Conservation (phyloP, 495 filamentous ascomycete genomes). For the Talaromyces thailandensis region DNA sequence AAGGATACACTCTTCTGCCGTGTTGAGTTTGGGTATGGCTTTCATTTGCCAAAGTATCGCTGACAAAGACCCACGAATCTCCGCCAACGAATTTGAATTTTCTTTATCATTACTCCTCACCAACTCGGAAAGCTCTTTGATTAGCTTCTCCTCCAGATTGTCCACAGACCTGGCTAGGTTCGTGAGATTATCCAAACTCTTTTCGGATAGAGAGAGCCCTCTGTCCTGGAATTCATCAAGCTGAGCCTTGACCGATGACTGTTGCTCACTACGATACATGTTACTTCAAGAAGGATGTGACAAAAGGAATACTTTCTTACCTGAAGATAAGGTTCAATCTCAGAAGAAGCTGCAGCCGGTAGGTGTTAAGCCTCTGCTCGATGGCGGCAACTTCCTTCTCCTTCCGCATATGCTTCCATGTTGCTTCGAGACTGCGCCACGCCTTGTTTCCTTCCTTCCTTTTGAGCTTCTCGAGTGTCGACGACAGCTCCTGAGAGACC, state of each 20-base stretch:
- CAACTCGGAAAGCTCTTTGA: background rate
- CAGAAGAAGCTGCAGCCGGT: background rate
- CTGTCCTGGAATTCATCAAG: background rate
- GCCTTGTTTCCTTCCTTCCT: background rate
- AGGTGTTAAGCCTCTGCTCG: background rate
- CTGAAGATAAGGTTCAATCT: background rate
- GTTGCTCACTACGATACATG: background rate
- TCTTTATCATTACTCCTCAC: background rate
- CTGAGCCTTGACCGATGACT: background rate
- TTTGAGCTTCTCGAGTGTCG: background rate
- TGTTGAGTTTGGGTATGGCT: background rate
- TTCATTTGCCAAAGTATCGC: background rate
- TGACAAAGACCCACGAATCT: background rate
- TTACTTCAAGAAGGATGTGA: background rate
- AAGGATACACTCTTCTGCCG: background rate
- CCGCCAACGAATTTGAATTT: background rate
- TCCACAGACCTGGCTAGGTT: background rate
- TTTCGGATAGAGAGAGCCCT: background rate
- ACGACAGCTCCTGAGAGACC: background rate
- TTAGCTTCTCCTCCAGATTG: background rate
- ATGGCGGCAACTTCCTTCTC: background rate
- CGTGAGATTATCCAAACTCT: background rate
- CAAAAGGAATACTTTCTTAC: background rate
- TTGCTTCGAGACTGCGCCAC: background rate
- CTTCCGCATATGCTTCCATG: background rate